A percentile compares a stretch with the other conserved stretches of the same genome.
phyloP scores from a whole-genome alignment of 2,329 filamentous ascomycete species.

The Verticillium nonalfalfae region DNA sequence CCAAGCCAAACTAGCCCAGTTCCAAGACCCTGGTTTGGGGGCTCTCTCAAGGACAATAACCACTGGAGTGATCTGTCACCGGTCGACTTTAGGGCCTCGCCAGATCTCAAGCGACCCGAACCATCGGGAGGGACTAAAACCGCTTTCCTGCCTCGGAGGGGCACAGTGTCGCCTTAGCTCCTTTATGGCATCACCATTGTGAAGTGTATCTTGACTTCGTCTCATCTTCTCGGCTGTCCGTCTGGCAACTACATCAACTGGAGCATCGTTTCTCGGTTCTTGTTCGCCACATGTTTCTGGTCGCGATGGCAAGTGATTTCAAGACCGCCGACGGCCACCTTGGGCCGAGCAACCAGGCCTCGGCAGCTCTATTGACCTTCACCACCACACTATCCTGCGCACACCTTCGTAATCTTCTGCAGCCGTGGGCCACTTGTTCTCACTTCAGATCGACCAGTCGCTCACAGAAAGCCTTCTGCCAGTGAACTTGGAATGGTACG shows the following conservation, averaged over 20 bases:
- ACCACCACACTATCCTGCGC: no score
- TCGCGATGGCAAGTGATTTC: not conserved
- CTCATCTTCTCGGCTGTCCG: not conserved
- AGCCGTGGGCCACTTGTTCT: no score
- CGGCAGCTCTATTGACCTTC: no score
- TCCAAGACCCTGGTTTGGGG: conserved; percentile 13
- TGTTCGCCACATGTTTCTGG: not conserved
- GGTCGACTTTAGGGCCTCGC: conserved; percentile 12
- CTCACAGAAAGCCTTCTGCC: no score
- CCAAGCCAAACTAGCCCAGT: conserved; percentile 3
- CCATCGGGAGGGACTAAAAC: conserved; percentile 12
- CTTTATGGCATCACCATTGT: not conserved
- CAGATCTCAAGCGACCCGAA: conserved; percentile 14
- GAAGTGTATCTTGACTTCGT: not conserved
- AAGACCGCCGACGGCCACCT: not conserved
- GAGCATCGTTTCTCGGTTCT: not conserved
- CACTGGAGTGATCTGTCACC: conserved; percentile 13
- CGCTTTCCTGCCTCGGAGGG: conserved; percentile 11
- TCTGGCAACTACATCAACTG: not conserved
- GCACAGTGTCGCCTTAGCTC: conserved; percentile 11
- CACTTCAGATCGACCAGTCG: no score
- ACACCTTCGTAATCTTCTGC: no score
- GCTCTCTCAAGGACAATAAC: conserved; percentile 13
- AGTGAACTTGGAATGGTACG: not conserved
- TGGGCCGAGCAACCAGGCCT: no score